Evolutionary conservation across 1,284 basidiomycete genomes (phyloP).

Genomic region (Hypsizygus ulmarius): DNA sequence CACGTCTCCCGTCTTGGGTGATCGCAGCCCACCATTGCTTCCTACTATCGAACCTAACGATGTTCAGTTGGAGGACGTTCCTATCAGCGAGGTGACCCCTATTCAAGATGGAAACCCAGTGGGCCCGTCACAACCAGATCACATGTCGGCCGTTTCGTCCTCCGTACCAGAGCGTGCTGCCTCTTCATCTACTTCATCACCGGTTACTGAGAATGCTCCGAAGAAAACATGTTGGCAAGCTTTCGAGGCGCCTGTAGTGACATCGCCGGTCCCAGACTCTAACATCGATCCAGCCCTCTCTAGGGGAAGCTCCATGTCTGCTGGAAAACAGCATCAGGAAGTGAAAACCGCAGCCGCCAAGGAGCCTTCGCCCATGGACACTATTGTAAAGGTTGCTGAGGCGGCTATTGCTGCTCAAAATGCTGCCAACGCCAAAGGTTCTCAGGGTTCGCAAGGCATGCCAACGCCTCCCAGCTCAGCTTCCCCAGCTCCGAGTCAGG

Average conservation of each 20-base stretch:
- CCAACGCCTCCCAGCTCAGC: slow-evolving; percentile 8
- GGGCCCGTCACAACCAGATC: not conserved
- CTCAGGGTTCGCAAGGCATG: slow-evolving; percentile 1
- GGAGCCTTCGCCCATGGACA: slow-evolving; percentile 22
- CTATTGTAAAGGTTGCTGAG: slow-evolving; percentile 34
- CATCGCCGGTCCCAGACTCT: slow-evolving; percentile 1
- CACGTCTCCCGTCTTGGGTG: slow-evolving; percentile 7
- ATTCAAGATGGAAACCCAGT: not conserved
- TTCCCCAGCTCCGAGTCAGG: slow-evolving; percentile 8
- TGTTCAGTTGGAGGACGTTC: not conserved
- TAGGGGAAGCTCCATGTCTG: not conserved
- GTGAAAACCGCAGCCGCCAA: not conserved
- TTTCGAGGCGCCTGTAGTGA: not conserved
- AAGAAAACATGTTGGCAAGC: not conserved
- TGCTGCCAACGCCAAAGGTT: slow-evolving; percentile 21
- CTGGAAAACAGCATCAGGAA: not conserved
- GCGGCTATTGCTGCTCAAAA: slow-evolving; percentile 35
- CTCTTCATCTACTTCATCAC: not conserved
- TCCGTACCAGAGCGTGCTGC: not conserved
- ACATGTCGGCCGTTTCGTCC: not conserved
- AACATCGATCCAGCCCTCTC: slow-evolving; percentile 18
- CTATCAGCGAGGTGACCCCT: not conserved
- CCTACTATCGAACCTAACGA: not conserved
- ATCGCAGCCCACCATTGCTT: too few relatives aligned
- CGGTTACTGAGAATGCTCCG: too few relatives aligned